Evolutionary conservation across 495 filamentous ascomycete species (phyloP), one percentile per base, ranked within the genome.

Genomic region (Penicillium chermesinum): DNA sequence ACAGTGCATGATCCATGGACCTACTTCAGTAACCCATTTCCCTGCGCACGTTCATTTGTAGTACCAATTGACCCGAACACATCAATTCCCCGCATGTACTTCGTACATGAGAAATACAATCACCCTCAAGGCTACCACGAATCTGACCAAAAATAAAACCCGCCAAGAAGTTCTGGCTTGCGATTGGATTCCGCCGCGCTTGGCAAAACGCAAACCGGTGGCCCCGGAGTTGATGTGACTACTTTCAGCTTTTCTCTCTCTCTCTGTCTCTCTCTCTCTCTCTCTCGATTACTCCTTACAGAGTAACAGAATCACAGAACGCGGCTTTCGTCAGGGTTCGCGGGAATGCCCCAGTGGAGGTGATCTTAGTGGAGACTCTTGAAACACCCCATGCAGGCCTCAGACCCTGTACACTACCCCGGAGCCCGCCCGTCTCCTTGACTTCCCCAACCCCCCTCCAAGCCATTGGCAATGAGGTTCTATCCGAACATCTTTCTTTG

Each of bases 391-490:
- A 30, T 4, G 25, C 25, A n/a, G n/a, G n/a, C 42, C 0, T n/a
- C 19, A 38, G 44, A 38, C 44, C 36, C 36, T 48, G 45, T 14
- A 30, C 20, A 25, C 35, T 40, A 30, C 10, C 25, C 25, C 25
- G 10, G n/a, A n/a, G n/a, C n/a, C n/a, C n/a, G 25, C 25, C 25
- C 25, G 25, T 30, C 25, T 30, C 25, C 25, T 30, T 30, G 25
- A 10, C 4, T 10, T 30, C 25, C 10, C 25, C 25, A 10, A 30
- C 10, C 25, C 10, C 20, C 13, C 38, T 14, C 25, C 25, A 20
- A 15, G 7, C 33, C n/a, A 16, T 30, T 33, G 50, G 48, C 51
- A 21, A 65, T 65, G 62, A 60, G 50, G 52, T 58, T 64, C 22
- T 47, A 38, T 14, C 36, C 8, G 22, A 48, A 15, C 22, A 9